A percentile compares a stretch with the other conserved stretches of the same genome.
Conservation (phyloP, 352 stramenopile species). For the Globisporangium echinulatum region DNA sequence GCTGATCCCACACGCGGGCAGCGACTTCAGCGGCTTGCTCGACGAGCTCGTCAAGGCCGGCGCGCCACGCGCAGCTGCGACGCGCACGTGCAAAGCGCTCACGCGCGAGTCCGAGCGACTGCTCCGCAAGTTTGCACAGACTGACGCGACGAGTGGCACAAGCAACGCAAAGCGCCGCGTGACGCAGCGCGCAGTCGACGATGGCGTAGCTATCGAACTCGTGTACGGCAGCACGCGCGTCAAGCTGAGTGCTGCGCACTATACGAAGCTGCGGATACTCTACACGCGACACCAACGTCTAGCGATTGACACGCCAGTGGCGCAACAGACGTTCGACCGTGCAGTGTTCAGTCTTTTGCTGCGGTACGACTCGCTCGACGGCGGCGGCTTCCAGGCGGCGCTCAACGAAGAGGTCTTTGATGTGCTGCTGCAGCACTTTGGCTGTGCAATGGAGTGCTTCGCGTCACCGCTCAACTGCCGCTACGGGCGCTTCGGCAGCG, state of each 20-base stretch:
- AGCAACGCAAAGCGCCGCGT: conserved; percentile 33
- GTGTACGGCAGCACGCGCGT: conserved; percentile 65
- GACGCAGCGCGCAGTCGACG: conserved; percentile 26
- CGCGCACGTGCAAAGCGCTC: conserved; percentile 58
- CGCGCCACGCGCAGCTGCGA: conserved; percentile 49
- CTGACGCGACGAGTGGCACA: conserved; percentile 23
- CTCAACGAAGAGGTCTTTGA: conserved; percentile 92
- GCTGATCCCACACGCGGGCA: conserved; percentile 59
- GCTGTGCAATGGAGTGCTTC: conserved; percentile 92
- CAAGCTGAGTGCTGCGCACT: conserved; percentile 79
- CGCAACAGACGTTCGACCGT: conserved; percentile 51
- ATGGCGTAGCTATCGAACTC: conserved; percentile 30
- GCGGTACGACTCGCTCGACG: conserved; percentile 91
- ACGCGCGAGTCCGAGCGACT: conserved; percentile 45
- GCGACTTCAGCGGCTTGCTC: conserved; percentile 63
- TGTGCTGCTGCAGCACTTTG: conserved; percentile 86
- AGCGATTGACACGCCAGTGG: conserved; percentile 12
- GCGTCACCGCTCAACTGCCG: conserved; percentile 92
- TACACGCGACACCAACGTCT: conserved; percentile 50
- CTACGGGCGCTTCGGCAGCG: conserved; percentile 87
- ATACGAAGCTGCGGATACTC: conserved; percentile 80
- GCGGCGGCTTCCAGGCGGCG: conserved; percentile 88
- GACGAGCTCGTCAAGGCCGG: conserved; percentile 74
- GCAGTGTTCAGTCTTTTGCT: conserved; percentile 85
- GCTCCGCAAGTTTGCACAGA: conserved; percentile 43